Evolutionary conservation across 2,329 filamentous ascomycete species (phyloP).

Genomic region (Aspergillus sojae): DNA sequence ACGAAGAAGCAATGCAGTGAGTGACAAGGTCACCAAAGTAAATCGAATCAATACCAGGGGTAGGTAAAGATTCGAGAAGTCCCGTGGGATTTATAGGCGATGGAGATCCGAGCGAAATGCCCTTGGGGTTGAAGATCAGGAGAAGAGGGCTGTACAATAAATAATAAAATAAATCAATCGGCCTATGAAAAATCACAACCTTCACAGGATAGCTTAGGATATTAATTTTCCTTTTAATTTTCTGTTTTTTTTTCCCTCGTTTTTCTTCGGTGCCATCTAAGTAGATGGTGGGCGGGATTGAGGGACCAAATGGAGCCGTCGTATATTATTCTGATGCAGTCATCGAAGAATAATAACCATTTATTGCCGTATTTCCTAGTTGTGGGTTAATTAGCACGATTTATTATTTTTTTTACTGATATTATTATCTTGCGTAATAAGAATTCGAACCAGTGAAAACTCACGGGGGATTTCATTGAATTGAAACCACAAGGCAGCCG

Average conservation of each 20-base stretch:
- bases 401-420: not conserved
- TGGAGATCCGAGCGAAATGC: slow-evolving; percentile 18
- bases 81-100: slow-evolving; percentile 17
- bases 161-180: slow-evolving; percentile 13
- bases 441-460: not conserved
- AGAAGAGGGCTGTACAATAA: slow-evolving; percentile 10
- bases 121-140: slow-evolving; percentile 10
- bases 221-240: slow-evolving; percentile 19
- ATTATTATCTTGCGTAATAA: not conserved
- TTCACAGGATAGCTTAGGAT: slow-evolving; percentile 5
- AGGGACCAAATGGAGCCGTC: slow-evolving; percentile 15
- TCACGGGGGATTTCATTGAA: not conserved
- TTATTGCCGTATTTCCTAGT: not conserved
- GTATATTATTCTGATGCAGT: slow-evolving; percentile 17
- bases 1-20: not conserved
- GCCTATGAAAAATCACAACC: slow-evolving; percentile 6
- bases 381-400: not conserved
- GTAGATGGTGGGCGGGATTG: slow-evolving; percentile 14
- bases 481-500: slow-evolving; percentile 11
- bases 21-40: slow-evolving; percentile 5
- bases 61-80: slow-evolving; percentile 7
- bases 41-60: not conserved
- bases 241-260: slow-evolving; percentile 11
- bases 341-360: slow-evolving; percentile 11
- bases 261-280: slow-evolving; percentile 9